phyloP scores from a whole-genome alignment of 179 eudicot species.

The Spergularia azorica region DNA sequence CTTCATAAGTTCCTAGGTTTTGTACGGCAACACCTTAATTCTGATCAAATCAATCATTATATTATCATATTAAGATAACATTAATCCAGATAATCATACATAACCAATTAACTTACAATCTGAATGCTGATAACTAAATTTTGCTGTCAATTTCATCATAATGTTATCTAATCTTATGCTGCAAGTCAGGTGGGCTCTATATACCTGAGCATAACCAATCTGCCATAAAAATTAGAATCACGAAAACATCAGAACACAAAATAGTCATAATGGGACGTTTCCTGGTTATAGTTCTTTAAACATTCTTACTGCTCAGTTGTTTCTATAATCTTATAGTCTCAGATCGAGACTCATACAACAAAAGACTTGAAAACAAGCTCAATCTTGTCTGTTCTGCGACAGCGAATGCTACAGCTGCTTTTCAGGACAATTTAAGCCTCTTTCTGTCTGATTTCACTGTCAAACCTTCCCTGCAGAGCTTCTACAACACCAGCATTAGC shows the following conservation, averaged over 20 bases:
- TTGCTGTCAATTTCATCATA: not conserved
- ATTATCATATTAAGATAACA: not conserved
- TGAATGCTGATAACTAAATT: no score
- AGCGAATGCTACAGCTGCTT: constrained; percentile 6
- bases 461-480: constrained; percentile 16
- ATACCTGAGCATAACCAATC: not conserved
- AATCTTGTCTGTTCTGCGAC: not conserved
- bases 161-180: not conserved
- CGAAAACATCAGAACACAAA: not conserved
- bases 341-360: not conserved
- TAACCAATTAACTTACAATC: not conserved
- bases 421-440: not conserved
- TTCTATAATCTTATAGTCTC: not conserved
- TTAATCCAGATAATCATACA: not conserved
- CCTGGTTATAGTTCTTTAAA: not conserved
- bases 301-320: not conserved
- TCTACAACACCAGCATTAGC: constrained; percentile 24
- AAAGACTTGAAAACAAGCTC: not conserved
- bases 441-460: constrained; percentile 6
- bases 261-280: not conserved
- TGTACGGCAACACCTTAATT: not conserved
- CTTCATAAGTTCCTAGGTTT: not conserved
- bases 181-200: not conserved
- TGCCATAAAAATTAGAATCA: not conserved
- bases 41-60: not conserved